A percentile compares a stretch with the other conserved stretches of the same genome.
phyloP scores from a whole-genome alignment of 495 filamentous ascomycete genomes.

The Hypoxylon fragiforme region DNA sequence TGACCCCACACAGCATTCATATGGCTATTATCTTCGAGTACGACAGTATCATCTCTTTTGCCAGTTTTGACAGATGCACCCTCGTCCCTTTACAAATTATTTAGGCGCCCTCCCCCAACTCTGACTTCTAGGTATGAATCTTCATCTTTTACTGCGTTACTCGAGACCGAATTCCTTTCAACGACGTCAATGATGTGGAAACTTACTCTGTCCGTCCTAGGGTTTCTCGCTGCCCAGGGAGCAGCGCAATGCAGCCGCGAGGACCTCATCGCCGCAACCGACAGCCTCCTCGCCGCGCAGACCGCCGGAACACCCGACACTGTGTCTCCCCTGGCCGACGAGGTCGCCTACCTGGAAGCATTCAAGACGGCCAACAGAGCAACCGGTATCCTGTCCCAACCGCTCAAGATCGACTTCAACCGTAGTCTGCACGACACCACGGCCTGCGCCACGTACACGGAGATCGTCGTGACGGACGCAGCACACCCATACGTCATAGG shows the following conservation, averaged over 20 bases:
- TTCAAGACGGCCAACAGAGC: slow-evolving; percentile 42
- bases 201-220: slow-evolving; percentile 23
- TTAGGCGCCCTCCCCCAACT: slow-evolving; percentile 17
- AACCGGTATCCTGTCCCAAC: slow-evolving; percentile 44
- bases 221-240: slow-evolving; percentile 25
- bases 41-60: slow-evolving; percentile 32
- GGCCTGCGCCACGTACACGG: slow-evolving; percentile 56
- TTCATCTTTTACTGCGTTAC: not conserved
- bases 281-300: slow-evolving; percentile 50
- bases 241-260: slow-evolving; percentile 45
- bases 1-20: slow-evolving; percentile 36
- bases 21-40: slow-evolving; percentile 39
- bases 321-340: slow-evolving; percentile 36
- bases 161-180: slow-evolving; percentile 2
- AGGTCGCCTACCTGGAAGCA: slow-evolving; percentile 46
- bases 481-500: slow-evolving; percentile 53
- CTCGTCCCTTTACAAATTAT: slow-evolving; percentile 23
- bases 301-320: slow-evolving; percentile 40
- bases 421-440: slow-evolving; percentile 52
- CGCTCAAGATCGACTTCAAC: slow-evolving; percentile 52
- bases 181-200: slow-evolving; percentile 26
- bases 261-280: slow-evolving; percentile 44
- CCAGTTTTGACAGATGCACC: slow-evolving; percentile 28
- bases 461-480: slow-evolving; percentile 50
- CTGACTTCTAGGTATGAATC: slow-evolving; percentile 15